Conservation (phyloP, 768 basidiomycete genomes). For the Naganishia kalamii region DNA sequence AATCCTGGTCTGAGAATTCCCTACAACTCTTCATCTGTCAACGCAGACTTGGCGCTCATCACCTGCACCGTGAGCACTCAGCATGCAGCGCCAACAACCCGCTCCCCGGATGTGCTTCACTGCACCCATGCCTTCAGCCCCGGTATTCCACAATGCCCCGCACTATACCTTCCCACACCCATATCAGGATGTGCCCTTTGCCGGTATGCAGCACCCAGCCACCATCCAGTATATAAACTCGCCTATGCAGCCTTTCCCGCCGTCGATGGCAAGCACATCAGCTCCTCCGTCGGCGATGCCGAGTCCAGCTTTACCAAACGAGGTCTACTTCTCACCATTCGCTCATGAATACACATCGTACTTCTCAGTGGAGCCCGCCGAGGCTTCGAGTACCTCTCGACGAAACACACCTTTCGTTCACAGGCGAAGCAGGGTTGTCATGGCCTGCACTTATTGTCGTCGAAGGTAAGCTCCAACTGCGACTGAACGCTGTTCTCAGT, state of each 20-base stretch:
- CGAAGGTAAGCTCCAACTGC: neutral
- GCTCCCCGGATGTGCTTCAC: neutral
- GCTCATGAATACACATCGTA: constrained; percentile 13
- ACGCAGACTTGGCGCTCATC: too few species aligned
- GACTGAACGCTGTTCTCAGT: neutral
- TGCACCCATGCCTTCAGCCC: neutral
- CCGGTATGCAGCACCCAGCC: neutral
- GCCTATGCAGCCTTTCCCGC: neutral
- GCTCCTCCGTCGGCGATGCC: constrained; percentile 1
- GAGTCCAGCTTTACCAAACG: constrained; percentile 8
- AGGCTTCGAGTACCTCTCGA: neutral
- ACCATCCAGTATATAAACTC: neutral
- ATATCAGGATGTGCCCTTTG: neutral
- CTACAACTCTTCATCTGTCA: too few species aligned
- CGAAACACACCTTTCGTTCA: constrained; percentile 2
- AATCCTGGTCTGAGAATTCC: too few species aligned
- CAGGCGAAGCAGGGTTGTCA: constrained; percentile 3
- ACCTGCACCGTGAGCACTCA: too few species aligned
- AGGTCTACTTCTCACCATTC: constrained; percentile 11
- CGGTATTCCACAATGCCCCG: neutral
- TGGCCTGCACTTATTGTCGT: constrained; percentile 9
- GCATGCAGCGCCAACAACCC: constrained; percentile 3
- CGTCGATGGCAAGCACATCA: neutral
- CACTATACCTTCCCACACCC: neutral
- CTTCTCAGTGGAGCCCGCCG: neutral